Conservation (phyloP, 1,284 basidiomycete species). For the Leucoagaricus sp. region DNA sequence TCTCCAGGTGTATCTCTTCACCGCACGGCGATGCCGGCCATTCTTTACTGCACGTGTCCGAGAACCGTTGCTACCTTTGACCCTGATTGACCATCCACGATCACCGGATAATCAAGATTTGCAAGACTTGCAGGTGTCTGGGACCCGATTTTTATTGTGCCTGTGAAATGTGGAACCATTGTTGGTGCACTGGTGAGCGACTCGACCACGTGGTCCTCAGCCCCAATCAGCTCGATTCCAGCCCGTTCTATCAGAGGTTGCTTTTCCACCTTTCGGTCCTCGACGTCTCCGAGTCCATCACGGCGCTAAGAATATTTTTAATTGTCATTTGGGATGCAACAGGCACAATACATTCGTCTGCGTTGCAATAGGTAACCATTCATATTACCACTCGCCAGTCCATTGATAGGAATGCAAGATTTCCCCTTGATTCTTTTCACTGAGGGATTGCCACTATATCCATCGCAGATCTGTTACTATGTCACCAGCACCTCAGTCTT, state of each 20-base stretch:
- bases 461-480: conserved; percentile 15
- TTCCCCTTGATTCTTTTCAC: conserved; percentile 2
- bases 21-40: conserved; percentile 11
- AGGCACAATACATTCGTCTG: conserved; percentile 13
- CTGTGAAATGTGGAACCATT: background rate
- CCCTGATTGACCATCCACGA: background rate
- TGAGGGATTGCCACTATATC: background rate
- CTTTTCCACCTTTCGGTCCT: background rate
- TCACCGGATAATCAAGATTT: background rate
- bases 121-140: background rate
- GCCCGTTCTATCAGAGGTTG: background rate
- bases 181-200: background rate
- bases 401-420: conserved; percentile 10
- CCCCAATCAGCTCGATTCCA: background rate
- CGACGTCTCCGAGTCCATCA: no score
- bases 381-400: background rate
- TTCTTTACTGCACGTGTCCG: conserved; percentile 5
- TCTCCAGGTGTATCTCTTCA: conserved; percentile 16
- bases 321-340: conserved; percentile 5
- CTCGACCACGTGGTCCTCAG: background rate
- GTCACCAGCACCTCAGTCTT: conserved; percentile 3
- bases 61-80: conserved; percentile 8
- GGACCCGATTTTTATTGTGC: background rate
- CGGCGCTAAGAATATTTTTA: conserved; percentile 2
- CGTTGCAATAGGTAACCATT: conserved; percentile 5